Conservation (phyloP, 129 eudicot species). For the Lactuca sativa region DNA sequence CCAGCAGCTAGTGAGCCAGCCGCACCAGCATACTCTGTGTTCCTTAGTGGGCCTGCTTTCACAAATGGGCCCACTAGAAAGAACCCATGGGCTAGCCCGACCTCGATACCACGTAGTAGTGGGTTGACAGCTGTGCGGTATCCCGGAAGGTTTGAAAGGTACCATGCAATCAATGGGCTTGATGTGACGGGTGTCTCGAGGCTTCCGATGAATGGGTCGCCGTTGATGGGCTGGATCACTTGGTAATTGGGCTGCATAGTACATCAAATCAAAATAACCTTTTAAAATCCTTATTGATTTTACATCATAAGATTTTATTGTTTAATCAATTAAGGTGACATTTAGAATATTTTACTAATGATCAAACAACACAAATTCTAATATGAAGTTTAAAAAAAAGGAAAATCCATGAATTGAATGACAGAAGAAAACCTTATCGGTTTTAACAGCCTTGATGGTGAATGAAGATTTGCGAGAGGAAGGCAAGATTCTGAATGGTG, state of each 20-base stretch:
- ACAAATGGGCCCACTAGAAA: constrained; percentile 96
- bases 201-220: constrained; percentile 97
- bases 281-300: background rate
- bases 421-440: constrained; percentile 58
- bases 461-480: constrained; percentile 43
- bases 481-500: constrained; percentile 68
- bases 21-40: constrained; percentile 79
- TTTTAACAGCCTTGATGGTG: constrained; percentile 57
- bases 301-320: too few species aligned
- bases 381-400: background rate
- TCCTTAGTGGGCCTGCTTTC: constrained; percentile 84
- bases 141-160: constrained; percentile 95
- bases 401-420: background rate
- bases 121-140: constrained; percentile 97
- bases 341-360: background rate
- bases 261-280: constrained; percentile 7
- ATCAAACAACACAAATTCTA: background rate
- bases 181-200: constrained; percentile 98
- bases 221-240: constrained; percentile 95
- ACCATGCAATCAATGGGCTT: constrained; percentile 96
- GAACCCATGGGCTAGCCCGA: constrained; percentile 92
- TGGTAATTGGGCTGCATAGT: constrained; percentile 80
- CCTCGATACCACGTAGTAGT: constrained; percentile 83
- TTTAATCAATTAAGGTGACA: too few species aligned
- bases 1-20: constrained; percentile 95